A percentile compares a stretch with the other conserved stretches of the same genome.
These are phyloP conservation scores for Citrus sp. DNA, from an alignment of 345 rosid genomes.

Conservation along the genomic window DNA sequence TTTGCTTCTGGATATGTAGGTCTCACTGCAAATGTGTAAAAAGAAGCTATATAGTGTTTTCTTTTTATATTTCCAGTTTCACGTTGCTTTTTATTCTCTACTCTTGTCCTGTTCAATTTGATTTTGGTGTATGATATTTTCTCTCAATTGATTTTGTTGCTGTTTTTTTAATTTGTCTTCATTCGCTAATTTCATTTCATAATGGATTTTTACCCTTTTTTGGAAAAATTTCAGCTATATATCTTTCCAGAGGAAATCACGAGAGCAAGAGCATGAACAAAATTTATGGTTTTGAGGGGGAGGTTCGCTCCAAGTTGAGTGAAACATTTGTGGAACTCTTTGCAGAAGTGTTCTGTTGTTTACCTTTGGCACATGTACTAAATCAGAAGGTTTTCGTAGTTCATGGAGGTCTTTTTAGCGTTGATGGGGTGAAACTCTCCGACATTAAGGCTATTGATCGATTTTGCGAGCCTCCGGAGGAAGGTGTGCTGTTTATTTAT, in stretches of 20 bases:
- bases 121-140: not conserved
- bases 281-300: conserved; percentile 99
- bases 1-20: not conserved
- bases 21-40: not conserved
- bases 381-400: conserved; percentile 80
- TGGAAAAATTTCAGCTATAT: conserved; percentile 58
- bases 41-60: not conserved
- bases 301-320: conserved; percentile 88
- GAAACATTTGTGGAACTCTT: conserved; percentile 93
- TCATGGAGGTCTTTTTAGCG: conserved; percentile 98
- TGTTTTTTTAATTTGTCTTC: not conserved
- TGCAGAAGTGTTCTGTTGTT: conserved; percentile 93
- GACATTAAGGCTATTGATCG: conserved; percentile 86
- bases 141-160: not conserved
- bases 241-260: conserved; percentile 96
- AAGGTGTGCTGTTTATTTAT: conserved; percentile 50
- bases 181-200: not conserved
- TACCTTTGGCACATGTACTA: conserved; percentile 91
- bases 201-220: conserved; percentile 4
- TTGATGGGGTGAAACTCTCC: conserved; percentile 89
- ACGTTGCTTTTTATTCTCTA: not conserved
- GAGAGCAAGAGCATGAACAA: conserved; percentile 99
- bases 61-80: not conserved
- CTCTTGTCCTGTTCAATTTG: not conserved
- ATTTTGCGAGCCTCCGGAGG: conserved; percentile 98